Evolutionary conservation across 257 asterid genomes (phyloP).

Genomic region (Linaria vulgaris): DNA sequence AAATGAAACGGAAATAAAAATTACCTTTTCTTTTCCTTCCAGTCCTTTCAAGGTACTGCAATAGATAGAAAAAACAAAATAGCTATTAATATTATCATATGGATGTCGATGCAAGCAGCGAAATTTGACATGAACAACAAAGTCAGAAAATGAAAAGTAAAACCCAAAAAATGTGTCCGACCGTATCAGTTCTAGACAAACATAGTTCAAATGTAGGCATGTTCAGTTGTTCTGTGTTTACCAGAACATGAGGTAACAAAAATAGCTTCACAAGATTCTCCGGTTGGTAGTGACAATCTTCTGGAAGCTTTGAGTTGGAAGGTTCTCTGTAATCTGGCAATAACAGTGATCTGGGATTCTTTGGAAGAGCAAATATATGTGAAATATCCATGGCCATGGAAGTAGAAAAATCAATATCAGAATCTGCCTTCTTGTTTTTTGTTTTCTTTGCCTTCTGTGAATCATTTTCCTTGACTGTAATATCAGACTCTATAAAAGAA

Average conservation of each 20-base stretch:
- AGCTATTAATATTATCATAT: conserved; percentile 8
- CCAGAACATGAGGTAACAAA: conserved; percentile 80
- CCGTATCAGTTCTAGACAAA: neutral
- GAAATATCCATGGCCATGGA: conserved; percentile 55
- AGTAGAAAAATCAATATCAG: conserved; percentile 66
- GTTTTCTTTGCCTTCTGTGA: conserved; percentile 63
- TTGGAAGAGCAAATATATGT: conserved; percentile 72
- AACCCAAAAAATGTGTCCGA: conserved; percentile 2
- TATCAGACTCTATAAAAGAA: conserved; percentile 51
- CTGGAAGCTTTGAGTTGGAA: conserved; percentile 79
- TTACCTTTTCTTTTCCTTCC: conserved; percentile 60
- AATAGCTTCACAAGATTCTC: conserved; percentile 95
- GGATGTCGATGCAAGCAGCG: conserved; percentile 3
- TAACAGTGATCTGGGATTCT: conserved; percentile 75
- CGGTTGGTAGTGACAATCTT: conserved; percentile 96
- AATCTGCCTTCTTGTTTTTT: conserved; percentile 55
- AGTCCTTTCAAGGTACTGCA: conserved; percentile 86
- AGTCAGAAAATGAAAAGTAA: neutral
- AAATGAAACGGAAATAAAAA: neutral
- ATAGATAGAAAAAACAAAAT: conserved; percentile 31
- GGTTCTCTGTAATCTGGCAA: conserved; percentile 71
- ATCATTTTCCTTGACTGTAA: conserved; percentile 49
- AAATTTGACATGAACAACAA: neutral
- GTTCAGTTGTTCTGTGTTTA: conserved; percentile 32
- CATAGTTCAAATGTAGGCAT: neutral